Conservation (phyloP, 805 yeast species). For the Saturnispora diversa region DNA sequence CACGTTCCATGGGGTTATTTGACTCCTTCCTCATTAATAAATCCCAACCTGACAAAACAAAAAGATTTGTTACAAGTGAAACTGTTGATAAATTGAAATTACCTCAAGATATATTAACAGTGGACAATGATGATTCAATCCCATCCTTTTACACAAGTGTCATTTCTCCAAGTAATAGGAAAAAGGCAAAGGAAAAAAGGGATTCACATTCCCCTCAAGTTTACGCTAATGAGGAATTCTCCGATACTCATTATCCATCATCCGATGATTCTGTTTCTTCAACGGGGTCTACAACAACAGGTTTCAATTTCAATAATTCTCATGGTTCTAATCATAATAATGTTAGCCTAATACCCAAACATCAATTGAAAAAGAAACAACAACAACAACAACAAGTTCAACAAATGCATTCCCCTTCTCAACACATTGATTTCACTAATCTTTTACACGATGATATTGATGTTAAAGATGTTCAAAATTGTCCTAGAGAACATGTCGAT, state of each 20-base stretch:
- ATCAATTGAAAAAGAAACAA: conserved; percentile 22
- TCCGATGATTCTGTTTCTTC: conserved; percentile 25
- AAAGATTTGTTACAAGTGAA: conserved; percentile 64
- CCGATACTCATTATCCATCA: conserved; percentile 23
- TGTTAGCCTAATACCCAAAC: conserved; percentile 26
- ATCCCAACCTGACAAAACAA: conserved; percentile 3
- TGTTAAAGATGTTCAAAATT: conserved; percentile 62
- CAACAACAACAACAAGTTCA: conserved; percentile 14
- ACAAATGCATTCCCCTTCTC: conserved; percentile 9
- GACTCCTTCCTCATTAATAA: conserved; percentile 1
- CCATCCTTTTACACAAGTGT: conserved; percentile 5
- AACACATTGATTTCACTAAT: conserved; percentile 10
- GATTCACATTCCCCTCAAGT: conserved; percentile 23
- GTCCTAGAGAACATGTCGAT: conserved; percentile 88
- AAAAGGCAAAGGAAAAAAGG: neutral
- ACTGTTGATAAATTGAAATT: conserved; percentile 74
- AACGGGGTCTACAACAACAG: no score
- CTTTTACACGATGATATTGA: conserved; percentile 76
- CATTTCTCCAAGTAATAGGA: conserved; percentile 5
- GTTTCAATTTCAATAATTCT: neutral
- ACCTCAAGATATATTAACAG: conserved; percentile 11
- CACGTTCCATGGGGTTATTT: conserved; percentile 67
- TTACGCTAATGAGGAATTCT: conserved; percentile 17
- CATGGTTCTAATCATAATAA: conserved; percentile 11
- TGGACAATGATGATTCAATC: conserved; percentile 41